Conservation (phyloP, 148 eudicot genomes). For the Chenopodium berlandieri region DNA sequence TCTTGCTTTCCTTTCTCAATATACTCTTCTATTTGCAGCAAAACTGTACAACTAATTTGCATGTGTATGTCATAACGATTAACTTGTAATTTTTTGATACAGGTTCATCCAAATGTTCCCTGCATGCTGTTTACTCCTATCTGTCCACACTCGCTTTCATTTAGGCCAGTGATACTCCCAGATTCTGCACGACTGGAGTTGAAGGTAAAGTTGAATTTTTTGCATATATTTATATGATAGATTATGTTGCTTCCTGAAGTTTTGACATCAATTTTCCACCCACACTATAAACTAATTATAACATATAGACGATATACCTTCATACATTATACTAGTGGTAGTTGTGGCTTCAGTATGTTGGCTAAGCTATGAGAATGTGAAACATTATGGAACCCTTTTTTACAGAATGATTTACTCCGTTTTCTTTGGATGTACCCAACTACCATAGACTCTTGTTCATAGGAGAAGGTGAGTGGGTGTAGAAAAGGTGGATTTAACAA, state of each 20-base stretch:
- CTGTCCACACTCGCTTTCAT: constrained; percentile 97
- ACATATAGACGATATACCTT: neutral
- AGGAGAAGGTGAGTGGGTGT: too few species aligned
- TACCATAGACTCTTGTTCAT: too few species aligned
- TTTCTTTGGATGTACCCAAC: too few species aligned
- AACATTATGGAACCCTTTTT: neutral
- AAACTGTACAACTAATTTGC: neutral
- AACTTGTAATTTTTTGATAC: constrained; percentile 28
- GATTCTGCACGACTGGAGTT: constrained; percentile 92
- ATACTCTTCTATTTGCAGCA: too few species aligned
- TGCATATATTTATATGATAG: neutral
- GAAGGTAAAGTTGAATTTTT: constrained; percentile 49
- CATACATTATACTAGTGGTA: constrained; percentile 1
- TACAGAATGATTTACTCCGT: neutral
- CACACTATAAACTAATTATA: neutral
- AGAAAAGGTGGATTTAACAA: too few species aligned
- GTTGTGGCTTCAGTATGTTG: constrained; percentile 8
- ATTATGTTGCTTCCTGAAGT: neutral
- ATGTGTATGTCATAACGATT: neutral
- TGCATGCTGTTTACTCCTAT: constrained; percentile 99
- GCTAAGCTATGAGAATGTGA: neutral
- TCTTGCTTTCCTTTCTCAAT: neutral
- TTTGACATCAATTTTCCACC: constrained; percentile 6
- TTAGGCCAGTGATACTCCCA: constrained; percentile 98
- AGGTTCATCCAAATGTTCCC: constrained; percentile 99